Evolutionary conservation across 176 grass and related monocot genomes (phyloP).

Genomic region (Triticum aestivum): IWGSC_CS_RefSeq_v2.1 NC_057796.1:115720509-115721008

Average conservation of each 20-base stretch:
- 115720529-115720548: slow-evolving; percentile 45
- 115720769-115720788: no score
- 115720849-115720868: no score
- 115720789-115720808: no score
- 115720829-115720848: no score
- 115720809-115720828: no score
- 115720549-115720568: not conserved
- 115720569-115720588: slow-evolving; percentile 5
- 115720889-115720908: no score
- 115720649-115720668: not conserved
- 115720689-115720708: not conserved
- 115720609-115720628: not conserved
- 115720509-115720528: slow-evolving; percentile 78
- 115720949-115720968: no score
- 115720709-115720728: not conserved
- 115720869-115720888: no score
- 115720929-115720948: no score
- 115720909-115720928: no score
- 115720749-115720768: not conserved
- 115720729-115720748: not conserved
- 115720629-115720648: not conserved
- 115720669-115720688: not conserved
- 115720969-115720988: no score
- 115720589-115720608: not conserved
- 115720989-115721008: no score